Base-by-base conservation (phyloP, 768 basidiomycete species). In the Rhodotorula kratochvilovae region DNA sequence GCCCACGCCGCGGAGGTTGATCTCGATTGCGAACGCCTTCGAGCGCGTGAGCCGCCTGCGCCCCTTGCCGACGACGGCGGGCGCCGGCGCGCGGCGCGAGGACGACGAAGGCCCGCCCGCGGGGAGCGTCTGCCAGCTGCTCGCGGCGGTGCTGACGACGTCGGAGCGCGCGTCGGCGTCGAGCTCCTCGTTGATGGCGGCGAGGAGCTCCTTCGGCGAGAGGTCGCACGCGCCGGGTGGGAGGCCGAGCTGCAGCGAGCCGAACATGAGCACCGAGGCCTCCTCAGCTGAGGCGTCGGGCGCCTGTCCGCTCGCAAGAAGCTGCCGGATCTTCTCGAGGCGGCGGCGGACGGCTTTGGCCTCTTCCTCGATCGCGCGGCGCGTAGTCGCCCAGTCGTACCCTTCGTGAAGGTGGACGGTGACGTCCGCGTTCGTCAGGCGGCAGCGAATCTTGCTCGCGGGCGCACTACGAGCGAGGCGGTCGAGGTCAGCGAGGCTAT, bases 221-320 rank as follows among this genome's bases (percentile, higher is more conserved):
- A 75, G 68, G 46, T 72, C 66, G 53, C 54, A 55, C 23, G 86
- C 80, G 64, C 90, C 88, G 72, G 88, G 86, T 42, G 90, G 87
- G n/a, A 97, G 82, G 39, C 95, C 94, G 66, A 98, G 89, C 76
- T 93, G 90, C 48, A 96, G 86, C 0, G 94, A 98, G 78, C 97
- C 96, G 84, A 94, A 96, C 31, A 98, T 84, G 11, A 90, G 83
- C 3, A 90, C 82, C 75, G 88, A 87, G 12, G 89, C 89, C 39
- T 84, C 82, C 76, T 91, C 90, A 51, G 73, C 74, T 29, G 83
- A 86, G 27, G 89, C 86, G 70, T 95, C 91, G 48, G 91, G 88
- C 2, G 85, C 85, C 78, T 98, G 95, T 17, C 96, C 96, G 50
- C 84, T 88, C 8, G 94, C 92, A 23, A 98, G 86, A 6, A 99